These are phyloP conservation scores for Nannochloropsis granulata DNA, from an alignment of 108 stramenopile genomes.

Conservation along the genomic window DNA sequence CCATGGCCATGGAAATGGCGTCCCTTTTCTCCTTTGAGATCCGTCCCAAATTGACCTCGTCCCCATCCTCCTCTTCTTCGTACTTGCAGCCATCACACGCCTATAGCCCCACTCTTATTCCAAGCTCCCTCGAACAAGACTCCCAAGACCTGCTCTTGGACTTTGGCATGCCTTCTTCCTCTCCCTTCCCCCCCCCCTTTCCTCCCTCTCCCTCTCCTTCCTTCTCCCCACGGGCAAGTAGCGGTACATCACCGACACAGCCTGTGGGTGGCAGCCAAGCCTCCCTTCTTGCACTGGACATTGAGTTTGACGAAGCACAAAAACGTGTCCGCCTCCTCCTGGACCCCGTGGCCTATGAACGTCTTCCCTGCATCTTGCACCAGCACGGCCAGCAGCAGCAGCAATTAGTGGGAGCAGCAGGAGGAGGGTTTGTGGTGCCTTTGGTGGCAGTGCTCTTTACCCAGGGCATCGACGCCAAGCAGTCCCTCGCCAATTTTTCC, in stretches of 20 bases:
- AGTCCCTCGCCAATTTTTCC: constrained; percentile 1
- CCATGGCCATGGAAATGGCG: background rate
- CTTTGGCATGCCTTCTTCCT: background rate
- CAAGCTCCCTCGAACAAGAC: background rate
- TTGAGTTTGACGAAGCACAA: background rate
- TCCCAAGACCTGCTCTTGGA: background rate
- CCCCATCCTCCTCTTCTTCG: background rate
- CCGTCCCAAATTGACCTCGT: background rate
- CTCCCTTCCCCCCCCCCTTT: background rate
- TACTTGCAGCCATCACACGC: background rate
- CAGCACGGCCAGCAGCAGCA: background rate
- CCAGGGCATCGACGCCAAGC: constrained; percentile 18
- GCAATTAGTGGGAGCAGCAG: background rate
- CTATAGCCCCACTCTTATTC: background rate
- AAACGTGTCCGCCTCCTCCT: background rate
- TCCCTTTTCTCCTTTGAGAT: background rate
- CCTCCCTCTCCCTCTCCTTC: background rate
- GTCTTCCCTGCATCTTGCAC: background rate
- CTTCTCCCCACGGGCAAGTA: background rate
- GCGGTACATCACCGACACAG: background rate
- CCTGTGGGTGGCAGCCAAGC: background rate
- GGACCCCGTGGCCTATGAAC: background rate
- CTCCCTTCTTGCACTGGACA: background rate
- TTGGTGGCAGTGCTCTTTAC: background rate
- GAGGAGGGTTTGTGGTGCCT: background rate